Conservation (phyloP, 1,139 yeast genomes). For the Hansenula anomala region DNA sequence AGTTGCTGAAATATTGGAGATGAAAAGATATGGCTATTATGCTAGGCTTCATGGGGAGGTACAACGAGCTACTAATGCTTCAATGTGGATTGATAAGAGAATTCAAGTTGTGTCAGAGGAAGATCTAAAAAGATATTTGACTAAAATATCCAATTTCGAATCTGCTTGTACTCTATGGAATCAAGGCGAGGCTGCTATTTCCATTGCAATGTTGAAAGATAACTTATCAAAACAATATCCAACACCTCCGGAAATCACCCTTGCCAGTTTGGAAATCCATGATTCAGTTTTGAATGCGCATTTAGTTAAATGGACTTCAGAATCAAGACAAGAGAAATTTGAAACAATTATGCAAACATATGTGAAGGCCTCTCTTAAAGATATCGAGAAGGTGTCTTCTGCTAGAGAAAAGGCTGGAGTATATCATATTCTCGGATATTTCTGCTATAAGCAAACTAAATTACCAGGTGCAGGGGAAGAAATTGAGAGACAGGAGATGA, state of each 20-base stretch:
- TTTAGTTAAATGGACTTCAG: slow-evolving; percentile 69
- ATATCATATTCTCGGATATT: slow-evolving; percentile 60
- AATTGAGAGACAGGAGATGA: slow-evolving; percentile 35
- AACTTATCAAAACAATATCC: slow-evolving; percentile 8
- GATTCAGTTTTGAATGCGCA: slow-evolving; percentile 37
- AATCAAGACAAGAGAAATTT: slow-evolving; percentile 65
- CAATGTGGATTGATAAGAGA: slow-evolving; percentile 40
- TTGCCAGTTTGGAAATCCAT: slow-evolving; percentile 25
- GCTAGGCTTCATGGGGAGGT: slow-evolving; percentile 32
- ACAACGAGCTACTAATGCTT: slow-evolving; percentile 48
- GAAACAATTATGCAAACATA: slow-evolving; percentile 50
- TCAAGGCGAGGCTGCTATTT: slow-evolving; percentile 47
- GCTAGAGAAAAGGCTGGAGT: slow-evolving; percentile 34
- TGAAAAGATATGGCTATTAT: slow-evolving; percentile 36
- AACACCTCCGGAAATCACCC: not conserved
- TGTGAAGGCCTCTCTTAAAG: slow-evolving; percentile 39
- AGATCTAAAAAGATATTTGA: slow-evolving; percentile 9
- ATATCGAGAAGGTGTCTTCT: slow-evolving; percentile 16
- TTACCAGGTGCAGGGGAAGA: slow-evolving; percentile 40
- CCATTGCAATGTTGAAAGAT: slow-evolving; percentile 45
- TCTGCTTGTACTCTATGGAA: slow-evolving; percentile 58
- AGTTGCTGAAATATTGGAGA: slow-evolving; percentile 33
- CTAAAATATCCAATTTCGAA: slow-evolving; percentile 36
- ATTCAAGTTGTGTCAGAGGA: slow-evolving; percentile 13
- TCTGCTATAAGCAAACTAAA: slow-evolving; percentile 66